phyloP scores from a whole-genome alignment of 768 basidiomycete species.

The Sarcodon aspratus region DNA sequence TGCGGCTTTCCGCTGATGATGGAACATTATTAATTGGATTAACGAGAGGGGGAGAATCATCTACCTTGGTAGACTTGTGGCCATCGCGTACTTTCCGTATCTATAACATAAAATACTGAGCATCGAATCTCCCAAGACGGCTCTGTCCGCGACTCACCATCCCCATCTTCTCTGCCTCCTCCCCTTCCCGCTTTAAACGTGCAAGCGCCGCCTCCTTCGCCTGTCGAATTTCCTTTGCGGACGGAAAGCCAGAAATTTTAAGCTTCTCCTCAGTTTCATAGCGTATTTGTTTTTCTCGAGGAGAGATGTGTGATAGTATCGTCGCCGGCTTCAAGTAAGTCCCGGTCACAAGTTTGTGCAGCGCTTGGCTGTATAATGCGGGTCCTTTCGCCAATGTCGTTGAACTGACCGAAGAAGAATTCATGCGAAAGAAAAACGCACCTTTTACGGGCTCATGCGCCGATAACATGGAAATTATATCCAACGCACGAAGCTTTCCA shows the following conservation, averaged over 20 bases:
- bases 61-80: slow-evolving; percentile 45
- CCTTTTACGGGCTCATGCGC: slow-evolving; percentile 30
- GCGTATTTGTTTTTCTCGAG: slow-evolving; percentile 67
- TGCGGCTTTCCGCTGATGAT: slow-evolving; percentile 24
- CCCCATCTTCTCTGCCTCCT: slow-evolving; percentile 58
- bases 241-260: slow-evolving; percentile 67
- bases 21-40: background rate
- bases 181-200: slow-evolving; percentile 57
- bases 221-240: slow-evolving; percentile 66
- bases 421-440: slow-evolving; percentile 2
- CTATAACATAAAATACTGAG: slow-evolving; percentile 23
- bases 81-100: slow-evolving; percentile 51
- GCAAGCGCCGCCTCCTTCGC: slow-evolving; percentile 57
- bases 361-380: slow-evolving; percentile 40
- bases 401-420: background rate
- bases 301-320: slow-evolving; percentile 65
- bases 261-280: slow-evolving; percentile 73
- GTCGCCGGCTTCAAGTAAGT: slow-evolving; percentile 78
- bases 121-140: background rate
- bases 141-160: slow-evolving; percentile 38
- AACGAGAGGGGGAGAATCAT: background rate
- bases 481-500: slow-evolving; percentile 72
- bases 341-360: slow-evolving; percentile 60
- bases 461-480: slow-evolving; percentile 46
- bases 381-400: slow-evolving; percentile 13